phyloP scores from a whole-genome alignment of 1,139 yeast species.

The Saccharomyces hybrid region DNA sequence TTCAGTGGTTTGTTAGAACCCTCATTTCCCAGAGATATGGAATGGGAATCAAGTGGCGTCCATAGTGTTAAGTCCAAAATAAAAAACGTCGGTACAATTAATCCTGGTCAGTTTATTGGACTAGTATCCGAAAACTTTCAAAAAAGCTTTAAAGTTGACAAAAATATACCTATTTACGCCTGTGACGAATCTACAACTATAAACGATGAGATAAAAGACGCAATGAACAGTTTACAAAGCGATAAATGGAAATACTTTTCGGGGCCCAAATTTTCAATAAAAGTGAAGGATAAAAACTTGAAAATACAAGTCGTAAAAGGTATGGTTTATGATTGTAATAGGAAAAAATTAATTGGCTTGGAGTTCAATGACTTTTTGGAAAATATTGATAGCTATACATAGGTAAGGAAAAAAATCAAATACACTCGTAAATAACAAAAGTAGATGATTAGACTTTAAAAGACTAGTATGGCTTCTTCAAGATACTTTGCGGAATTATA shows the following conservation, averaged over 20 bases:
- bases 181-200: slow-evolving; percentile 21
- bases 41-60: slow-evolving; percentile 54
- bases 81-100: slow-evolving; percentile 42
- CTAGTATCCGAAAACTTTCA: slow-evolving; percentile 22
- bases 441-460: not conserved
- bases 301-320: slow-evolving; percentile 25
- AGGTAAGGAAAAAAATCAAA: not conserved
- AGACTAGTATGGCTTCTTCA: not conserved
- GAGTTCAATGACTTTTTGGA: slow-evolving; percentile 52
- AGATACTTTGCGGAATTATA: too few relatives aligned
- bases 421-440: slow-evolving; percentile 4
- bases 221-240: slow-evolving; percentile 18
- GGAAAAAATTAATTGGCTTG: slow-evolving; percentile 18
- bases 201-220: slow-evolving; percentile 19
- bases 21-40: slow-evolving; percentile 38
- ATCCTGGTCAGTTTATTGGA: slow-evolving; percentile 21
- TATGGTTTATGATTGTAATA: slow-evolving; percentile 14
- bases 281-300: slow-evolving; percentile 8
- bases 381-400: slow-evolving; percentile 1
- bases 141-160: slow-evolving; percentile 4
- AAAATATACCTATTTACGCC: slow-evolving; percentile 16
- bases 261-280: slow-evolving; percentile 27
- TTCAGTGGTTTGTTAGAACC: slow-evolving; percentile 53
- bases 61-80: slow-evolving; percentile 76
- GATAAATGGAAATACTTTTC: slow-evolving; percentile 25